phyloP scores from a whole-genome alignment of 2,329 filamentous ascomycete species.

The Metarhizium guizhouense region DNA sequence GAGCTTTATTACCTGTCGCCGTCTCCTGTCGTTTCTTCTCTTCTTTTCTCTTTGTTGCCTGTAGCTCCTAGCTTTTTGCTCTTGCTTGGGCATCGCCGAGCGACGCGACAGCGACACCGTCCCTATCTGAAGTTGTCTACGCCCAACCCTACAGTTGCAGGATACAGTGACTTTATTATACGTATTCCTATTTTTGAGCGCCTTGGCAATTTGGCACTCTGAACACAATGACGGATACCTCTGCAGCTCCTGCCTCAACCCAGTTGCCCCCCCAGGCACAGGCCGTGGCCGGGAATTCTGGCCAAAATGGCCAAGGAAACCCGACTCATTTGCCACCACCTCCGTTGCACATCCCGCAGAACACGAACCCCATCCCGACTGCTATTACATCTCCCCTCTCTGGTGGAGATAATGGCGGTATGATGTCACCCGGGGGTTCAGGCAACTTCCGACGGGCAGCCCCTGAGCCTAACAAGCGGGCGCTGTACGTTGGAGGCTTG shows the following conservation, averaged over 20 bases:
- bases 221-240: slow-evolving; percentile 66
- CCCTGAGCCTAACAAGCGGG: slow-evolving; percentile 96
- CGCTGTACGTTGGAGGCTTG: slow-evolving; percentile 88
- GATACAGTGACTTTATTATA: background rate
- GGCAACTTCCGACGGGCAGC: slow-evolving; percentile 83
- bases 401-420: slow-evolving; percentile 49
- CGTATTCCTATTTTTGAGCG: background rate
- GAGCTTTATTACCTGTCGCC: background rate
- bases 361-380: slow-evolving; percentile 90
- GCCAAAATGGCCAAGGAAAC: slow-evolving; percentile 61
- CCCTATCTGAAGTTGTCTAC: background rate
- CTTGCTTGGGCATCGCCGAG: background rate
- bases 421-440: slow-evolving; percentile 79
- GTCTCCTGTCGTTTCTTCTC: background rate
- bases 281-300: slow-evolving; percentile 47
- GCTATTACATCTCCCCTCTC: slow-evolving; percentile 85
- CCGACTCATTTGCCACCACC: slow-evolving; percentile 80
- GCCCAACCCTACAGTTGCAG: background rate
- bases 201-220: background rate
- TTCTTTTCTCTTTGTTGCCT: background rate
- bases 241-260: slow-evolving; percentile 50
- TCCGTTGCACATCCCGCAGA: slow-evolving; percentile 88
- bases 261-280: slow-evolving; percentile 63
- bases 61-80: background rate
- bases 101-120: background rate